Base-by-base conservation (phyloP, 768 basidiomycete genomes). In the Russula compacta region DNA sequence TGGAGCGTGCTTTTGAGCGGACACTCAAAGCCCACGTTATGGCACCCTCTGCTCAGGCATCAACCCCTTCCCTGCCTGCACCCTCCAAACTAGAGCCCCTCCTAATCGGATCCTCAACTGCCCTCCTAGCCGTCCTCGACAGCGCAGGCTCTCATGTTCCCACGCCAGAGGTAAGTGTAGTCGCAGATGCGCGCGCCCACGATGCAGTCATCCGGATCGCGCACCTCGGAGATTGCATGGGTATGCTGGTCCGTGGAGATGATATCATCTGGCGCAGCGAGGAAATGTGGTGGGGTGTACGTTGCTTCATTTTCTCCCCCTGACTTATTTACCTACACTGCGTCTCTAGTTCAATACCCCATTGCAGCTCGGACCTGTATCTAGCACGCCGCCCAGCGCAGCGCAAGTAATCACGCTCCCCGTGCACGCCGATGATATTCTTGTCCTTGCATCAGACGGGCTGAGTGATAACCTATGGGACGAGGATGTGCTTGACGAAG, bases 271-370 rank as follows among this genome's bases (percentile, higher is more conserved):
- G 92, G 85, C 79, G 93, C 36, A 89, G 85, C 52, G 83, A 89
- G 46, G 95, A 97, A 72, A 95, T 95, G 90, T 94, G 93, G 83
- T 93, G 92, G 81, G 81, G 79, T 14, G 83, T 84, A 68, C 70
- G 83, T 77, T 35, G 21, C 44, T 24, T 21, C 3, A 24, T n/a
- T 19, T 17, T 39, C 55, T 42, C 40, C 55, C 48, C 24, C n/a
- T 10, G 17, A 43, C 12, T 52, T 46, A 21, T 46, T 58, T 55
- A 65, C 57, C 24, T 21, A 53, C 32, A 17, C 29, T 53, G 6
- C 42, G 21, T 46, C 29, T 52, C 29, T 59, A 76, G 77, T 85
- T 85, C 71, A 85, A 85, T 66, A 81, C 79, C n/a, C 84, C 83
- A 0, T 76, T 79, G 33, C 84, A 85, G 67, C 82, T 87, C 35